Conservation (phyloP, 2,329 filamentous ascomycete genomes). For the Nemania sp. region DNA sequence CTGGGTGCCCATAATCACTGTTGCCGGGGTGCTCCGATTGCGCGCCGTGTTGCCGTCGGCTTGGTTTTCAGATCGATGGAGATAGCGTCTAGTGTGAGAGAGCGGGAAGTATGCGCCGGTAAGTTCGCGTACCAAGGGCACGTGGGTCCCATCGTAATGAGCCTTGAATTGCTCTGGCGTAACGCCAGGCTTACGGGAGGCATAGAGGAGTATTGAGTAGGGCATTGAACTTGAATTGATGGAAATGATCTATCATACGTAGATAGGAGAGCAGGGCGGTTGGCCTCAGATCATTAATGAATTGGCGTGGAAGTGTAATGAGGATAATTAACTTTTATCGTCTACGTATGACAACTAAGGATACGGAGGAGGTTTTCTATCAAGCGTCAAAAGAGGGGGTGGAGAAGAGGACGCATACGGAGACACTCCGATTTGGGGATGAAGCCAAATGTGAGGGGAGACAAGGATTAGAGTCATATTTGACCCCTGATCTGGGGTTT, state of each 20-base stretch:
- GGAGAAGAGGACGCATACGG: too few species aligned
- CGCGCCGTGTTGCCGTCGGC: constrained; percentile 20
- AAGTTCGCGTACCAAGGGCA: constrained; percentile 28
- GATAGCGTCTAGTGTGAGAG: constrained; percentile 32
- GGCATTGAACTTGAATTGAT: neutral
- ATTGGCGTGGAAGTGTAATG: too few species aligned
- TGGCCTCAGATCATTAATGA: too few species aligned
- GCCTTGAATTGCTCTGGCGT: constrained; percentile 31
- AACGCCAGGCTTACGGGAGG: constrained; percentile 29
- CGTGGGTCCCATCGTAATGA: constrained; percentile 27
- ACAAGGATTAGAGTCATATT: too few species aligned
- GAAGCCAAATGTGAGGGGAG: too few species aligned
- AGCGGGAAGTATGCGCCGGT: constrained; percentile 28
- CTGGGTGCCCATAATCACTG: constrained; percentile 29
- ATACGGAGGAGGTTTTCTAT: too few species aligned
- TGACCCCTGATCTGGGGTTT: too few species aligned
- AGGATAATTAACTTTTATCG: too few species aligned
- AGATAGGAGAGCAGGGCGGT: too few species aligned
- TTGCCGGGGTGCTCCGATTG: constrained; percentile 26
- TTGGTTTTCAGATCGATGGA: constrained; percentile 23
- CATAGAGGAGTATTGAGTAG: neutral
- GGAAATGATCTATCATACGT: neutral
- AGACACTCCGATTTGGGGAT: too few species aligned
- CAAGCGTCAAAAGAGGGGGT: too few species aligned
- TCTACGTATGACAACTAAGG: too few species aligned